Conservation (phyloP, 768 basidiomycete species). For the Xerocomus brunneocitrinus region DNA sequence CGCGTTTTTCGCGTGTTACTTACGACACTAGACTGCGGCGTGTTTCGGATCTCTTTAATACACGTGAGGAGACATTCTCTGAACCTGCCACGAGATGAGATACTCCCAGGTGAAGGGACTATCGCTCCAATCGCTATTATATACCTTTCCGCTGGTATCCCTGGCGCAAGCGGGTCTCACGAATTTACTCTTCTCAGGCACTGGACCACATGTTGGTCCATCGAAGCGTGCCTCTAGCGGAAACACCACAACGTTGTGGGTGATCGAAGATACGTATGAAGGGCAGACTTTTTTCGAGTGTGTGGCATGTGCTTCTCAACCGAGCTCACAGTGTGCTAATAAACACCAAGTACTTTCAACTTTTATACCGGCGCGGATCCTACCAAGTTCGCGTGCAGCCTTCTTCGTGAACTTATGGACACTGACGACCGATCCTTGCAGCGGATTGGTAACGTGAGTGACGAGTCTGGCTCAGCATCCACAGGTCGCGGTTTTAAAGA, state of each 20-base stretch:
- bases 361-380: conserved; percentile 64
- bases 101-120: conserved; percentile 6
- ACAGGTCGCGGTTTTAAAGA: conserved; percentile 1
- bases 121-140: conserved; percentile 11
- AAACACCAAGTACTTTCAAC: conserved; percentile 43
- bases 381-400: conserved; percentile 42
- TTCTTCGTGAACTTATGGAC: conserved; percentile 7
- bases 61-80: not conserved
- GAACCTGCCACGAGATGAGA: conserved; percentile 14
- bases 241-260: conserved; percentile 53
- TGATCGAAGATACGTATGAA: conserved; percentile 61
- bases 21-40: conserved; percentile 18
- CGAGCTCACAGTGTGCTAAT: conserved; percentile 2
- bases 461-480: not conserved
- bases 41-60: not conserved
- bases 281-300: conserved; percentile 71
- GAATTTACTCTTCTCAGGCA: conserved; percentile 1
- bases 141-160: conserved; percentile 10
- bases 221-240: conserved; percentile 15
- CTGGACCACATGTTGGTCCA: not conserved
- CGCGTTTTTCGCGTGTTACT: conserved; percentile 21
- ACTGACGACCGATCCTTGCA: conserved; percentile 28
- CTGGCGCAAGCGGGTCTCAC: conserved; percentile 12
- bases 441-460: conserved; percentile 67
- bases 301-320: conserved; percentile 16